These are phyloP conservation scores for Terana coerulea DNA, from an alignment of 768 basidiomycete genomes.

Conservation along the genomic window DNA sequence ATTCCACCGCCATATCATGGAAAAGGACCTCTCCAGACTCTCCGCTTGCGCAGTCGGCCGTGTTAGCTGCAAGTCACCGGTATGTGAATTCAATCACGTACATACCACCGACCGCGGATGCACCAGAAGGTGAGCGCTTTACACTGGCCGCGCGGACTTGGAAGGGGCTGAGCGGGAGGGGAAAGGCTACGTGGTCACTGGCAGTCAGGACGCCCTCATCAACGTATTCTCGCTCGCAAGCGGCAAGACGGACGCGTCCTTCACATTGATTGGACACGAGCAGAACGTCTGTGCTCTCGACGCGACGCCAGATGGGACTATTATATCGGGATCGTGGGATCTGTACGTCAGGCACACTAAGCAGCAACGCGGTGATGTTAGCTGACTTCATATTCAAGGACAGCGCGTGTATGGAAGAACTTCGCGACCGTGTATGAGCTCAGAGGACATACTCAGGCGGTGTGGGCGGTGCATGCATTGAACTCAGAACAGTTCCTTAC, in stretches of 20 bases:
- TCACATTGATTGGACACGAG: conserved; percentile 82
- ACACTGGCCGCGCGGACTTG: conserved; percentile 4
- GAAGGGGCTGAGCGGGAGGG: conserved; percentile 9
- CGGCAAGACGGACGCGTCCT: conserved; percentile 68
- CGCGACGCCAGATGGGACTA: conserved; percentile 61
- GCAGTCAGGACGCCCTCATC: conserved; percentile 86
- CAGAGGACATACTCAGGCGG: conserved; percentile 84
- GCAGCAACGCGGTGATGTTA: background rate
- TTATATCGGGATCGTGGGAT: conserved; percentile 98
- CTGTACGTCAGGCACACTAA: conserved; percentile 59
- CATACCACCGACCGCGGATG: conserved; percentile 62
- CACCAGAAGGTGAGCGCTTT: conserved; percentile 57
- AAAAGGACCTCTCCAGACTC: conserved; percentile 43
- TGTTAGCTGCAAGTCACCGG: conserved; percentile 62
- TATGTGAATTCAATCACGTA: conserved; percentile 83
- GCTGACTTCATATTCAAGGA: conserved; percentile 42
- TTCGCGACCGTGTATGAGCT: conserved; percentile 71
- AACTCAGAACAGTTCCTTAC: conserved; percentile 77
- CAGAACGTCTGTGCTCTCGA: conserved; percentile 88
- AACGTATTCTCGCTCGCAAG: conserved; percentile 72
- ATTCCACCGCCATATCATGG: conserved; percentile 90
- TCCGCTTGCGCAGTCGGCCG: conserved; percentile 50
- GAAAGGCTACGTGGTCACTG: conserved; percentile 75
- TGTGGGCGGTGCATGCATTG: conserved; percentile 88
- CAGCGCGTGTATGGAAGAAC: conserved; percentile 91